Percentiles rank a stretch among this genome's conserved stretches.
Evolutionary conservation across 164 flowering plant species (phyloP).

Genomic region (Chloranthus sessilifolius): DNA sequence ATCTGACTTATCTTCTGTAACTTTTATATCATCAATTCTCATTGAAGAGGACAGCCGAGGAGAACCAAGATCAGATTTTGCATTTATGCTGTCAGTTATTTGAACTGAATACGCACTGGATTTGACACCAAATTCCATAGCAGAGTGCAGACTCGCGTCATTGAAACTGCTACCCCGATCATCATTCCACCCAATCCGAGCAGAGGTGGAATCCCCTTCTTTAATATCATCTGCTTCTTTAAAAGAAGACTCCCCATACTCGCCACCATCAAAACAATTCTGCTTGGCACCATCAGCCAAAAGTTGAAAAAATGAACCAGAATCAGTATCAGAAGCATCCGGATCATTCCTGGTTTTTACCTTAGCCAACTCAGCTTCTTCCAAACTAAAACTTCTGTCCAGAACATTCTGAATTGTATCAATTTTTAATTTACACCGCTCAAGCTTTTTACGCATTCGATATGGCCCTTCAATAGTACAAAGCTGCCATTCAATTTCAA

Average conservation of each 20-base stretch:
- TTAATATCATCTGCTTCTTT: slow-evolving; percentile 48
- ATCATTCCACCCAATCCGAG: slow-evolving; percentile 67
- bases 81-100: slow-evolving; percentile 50
- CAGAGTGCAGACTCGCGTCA: slow-evolving; percentile 94
- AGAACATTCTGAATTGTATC: slow-evolving; percentile 70
- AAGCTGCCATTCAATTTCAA: slow-evolving; percentile 93
- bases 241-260: slow-evolving; percentile 46
- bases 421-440: slow-evolving; percentile 66
- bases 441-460: slow-evolving; percentile 97
- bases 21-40: slow-evolving; percentile 51
- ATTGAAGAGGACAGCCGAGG: slow-evolving; percentile 64
- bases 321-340: slow-evolving; percentile 50
- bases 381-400: slow-evolving; percentile 40
- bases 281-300: slow-evolving; percentile 40
- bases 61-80: slow-evolving; percentile 72
- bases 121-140: slow-evolving; percentile 66
- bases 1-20: slow-evolving; percentile 59
- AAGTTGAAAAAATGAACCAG: slow-evolving; percentile 49
- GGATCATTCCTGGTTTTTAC: slow-evolving; percentile 37
- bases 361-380: slow-evolving; percentile 39
- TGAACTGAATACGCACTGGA: slow-evolving; percentile 71
- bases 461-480: slow-evolving; percentile 99
- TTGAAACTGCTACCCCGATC: slow-evolving; percentile 74
- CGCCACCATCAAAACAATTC: slow-evolving; percentile 36
- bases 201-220: slow-evolving; percentile 44